Evolutionary conservation across 768 basidiomycete genomes (phyloP).

Genomic region (Tricholoma hemisulphureum): DNA sequence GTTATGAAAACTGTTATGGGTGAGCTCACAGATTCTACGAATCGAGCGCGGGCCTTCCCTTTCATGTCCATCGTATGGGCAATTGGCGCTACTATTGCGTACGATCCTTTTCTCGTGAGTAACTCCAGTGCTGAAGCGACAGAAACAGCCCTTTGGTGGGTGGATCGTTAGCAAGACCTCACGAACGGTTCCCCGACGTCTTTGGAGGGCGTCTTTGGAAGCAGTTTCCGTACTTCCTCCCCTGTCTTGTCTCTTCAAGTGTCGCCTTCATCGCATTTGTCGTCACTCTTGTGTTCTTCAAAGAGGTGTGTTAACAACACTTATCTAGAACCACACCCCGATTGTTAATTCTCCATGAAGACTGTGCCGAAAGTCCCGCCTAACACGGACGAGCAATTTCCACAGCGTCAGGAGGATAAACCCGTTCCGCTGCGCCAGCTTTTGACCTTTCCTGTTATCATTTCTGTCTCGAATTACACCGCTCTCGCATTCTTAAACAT

Average conservation of each 20-base stretch:
- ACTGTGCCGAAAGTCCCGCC: slow-evolving; percentile 14
- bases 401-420: slow-evolving; percentile 8
- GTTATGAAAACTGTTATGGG: slow-evolving; percentile 74
- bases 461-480: slow-evolving; percentile 69
- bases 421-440: slow-evolving; percentile 42
- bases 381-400: slow-evolving; percentile 1
- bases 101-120: slow-evolving; percentile 11
- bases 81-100: slow-evolving; percentile 43
- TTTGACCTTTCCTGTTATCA: slow-evolving; percentile 51
- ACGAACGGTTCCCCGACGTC: slow-evolving; percentile 59
- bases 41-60: slow-evolving; percentile 44
- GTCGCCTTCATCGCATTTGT: slow-evolving; percentile 35
- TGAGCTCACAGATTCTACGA: slow-evolving; percentile 62
- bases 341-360: not conserved
- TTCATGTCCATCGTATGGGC: slow-evolving; percentile 45
- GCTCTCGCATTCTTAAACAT: slow-evolving; percentile 63
- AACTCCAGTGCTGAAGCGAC: slow-evolving; percentile 5
- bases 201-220: slow-evolving; percentile 60
- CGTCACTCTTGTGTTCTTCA: slow-evolving; percentile 36
- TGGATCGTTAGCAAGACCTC: slow-evolving; percentile 62
- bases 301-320: slow-evolving; percentile 38
- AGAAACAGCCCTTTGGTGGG: slow-evolving; percentile 61
- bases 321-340: not conserved
- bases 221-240: slow-evolving; percentile 73
- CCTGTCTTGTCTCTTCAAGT: slow-evolving; percentile 47